Percentiles rank a stretch among this genome's conserved stretches.
Evolutionary conservation across 2,329 filamentous ascomycete species (phyloP).

Genomic region (Aspergillus japonicus): DNA sequence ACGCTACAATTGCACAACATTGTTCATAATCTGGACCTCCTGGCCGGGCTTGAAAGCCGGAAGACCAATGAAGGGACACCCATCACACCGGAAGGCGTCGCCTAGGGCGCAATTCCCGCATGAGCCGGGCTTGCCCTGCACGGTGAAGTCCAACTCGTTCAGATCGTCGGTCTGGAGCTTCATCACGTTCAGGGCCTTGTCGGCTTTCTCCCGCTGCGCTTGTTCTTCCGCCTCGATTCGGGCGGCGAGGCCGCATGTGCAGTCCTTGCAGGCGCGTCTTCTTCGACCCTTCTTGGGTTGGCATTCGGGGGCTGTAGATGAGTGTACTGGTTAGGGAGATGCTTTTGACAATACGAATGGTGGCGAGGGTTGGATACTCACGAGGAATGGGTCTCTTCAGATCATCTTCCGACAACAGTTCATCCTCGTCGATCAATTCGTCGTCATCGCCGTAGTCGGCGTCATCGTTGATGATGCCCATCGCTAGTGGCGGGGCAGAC

Average conservation of each 20-base stretch:
- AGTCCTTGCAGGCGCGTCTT: slow-evolving; percentile 94
- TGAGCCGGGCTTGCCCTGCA: slow-evolving; percentile 93
- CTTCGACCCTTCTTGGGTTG: slow-evolving; percentile 76
- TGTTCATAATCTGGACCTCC: slow-evolving; percentile 84
- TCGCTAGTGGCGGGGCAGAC: slow-evolving; percentile 7
- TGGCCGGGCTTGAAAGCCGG: slow-evolving; percentile 97
- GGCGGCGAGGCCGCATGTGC: slow-evolving; percentile 88
- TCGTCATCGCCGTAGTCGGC: slow-evolving; percentile 20
- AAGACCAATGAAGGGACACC: slow-evolving; percentile 81
- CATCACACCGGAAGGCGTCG: slow-evolving; percentile 78
- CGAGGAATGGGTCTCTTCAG: slow-evolving; percentile 75
- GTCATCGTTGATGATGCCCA: slow-evolving; percentile 12
- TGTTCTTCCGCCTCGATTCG: slow-evolving; percentile 82
- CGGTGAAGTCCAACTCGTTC: slow-evolving; percentile 88
- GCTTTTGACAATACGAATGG: background rate
- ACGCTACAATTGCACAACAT: slow-evolving; percentile 72
- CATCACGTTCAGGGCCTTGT: slow-evolving; percentile 55
- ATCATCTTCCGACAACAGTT: slow-evolving; percentile 81
- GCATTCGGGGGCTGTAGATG: slow-evolving; percentile 70
- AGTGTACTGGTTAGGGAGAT: slow-evolving; percentile 12
- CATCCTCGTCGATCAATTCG: slow-evolving; percentile 45
- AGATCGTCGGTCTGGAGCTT: slow-evolving; percentile 75
- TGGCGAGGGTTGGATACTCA: slow-evolving; percentile 50
- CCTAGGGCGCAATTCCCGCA: slow-evolving; percentile 93
- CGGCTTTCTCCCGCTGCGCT: slow-evolving; percentile 63